These are phyloP conservation scores for Pichia paraexigua DNA, from an alignment of 805 yeast genomes.

Conservation along the genomic window DNA sequence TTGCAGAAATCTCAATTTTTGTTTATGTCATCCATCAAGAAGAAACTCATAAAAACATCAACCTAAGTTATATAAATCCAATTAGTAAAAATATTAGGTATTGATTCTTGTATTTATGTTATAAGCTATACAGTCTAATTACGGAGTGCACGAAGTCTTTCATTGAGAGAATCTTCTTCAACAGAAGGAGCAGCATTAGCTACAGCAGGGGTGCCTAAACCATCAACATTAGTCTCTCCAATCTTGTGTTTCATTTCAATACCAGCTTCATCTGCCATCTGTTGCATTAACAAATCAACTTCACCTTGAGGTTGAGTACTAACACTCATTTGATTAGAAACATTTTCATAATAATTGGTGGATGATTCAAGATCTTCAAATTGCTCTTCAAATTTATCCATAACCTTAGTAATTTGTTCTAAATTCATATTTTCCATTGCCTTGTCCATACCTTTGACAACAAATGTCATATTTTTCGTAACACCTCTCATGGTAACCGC, in stretches of 20 bases:
- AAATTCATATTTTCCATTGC: slow-evolving; percentile 94
- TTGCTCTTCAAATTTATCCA: slow-evolving; percentile 96
- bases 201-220: slow-evolving; percentile 26
- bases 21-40: too few relatives aligned
- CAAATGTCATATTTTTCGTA: slow-evolving; percentile 88
- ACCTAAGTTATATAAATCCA: not conserved
- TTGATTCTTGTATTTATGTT: not conserved
- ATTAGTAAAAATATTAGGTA: too few relatives aligned
- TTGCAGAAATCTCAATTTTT: too few relatives aligned
- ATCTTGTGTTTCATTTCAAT: slow-evolving; percentile 83
- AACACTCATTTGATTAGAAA: slow-evolving; percentile 83
- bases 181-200: slow-evolving; percentile 15
- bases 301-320: slow-evolving; percentile 90
- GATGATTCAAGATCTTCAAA: slow-evolving; percentile 94
- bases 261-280: slow-evolving; percentile 97
- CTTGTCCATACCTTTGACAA: slow-evolving; percentile 91
- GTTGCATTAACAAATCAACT: slow-evolving; percentile 82
- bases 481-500: slow-evolving; percentile 97
- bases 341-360: slow-evolving; percentile 85
- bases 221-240: slow-evolving; percentile 47
- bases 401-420: slow-evolving; percentile 84
- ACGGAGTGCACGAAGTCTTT: slow-evolving; percentile 81
- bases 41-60: too few relatives aligned
- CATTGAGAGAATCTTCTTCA: slow-evolving; percentile 73
- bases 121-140: slow-evolving; percentile 16